A percentile compares a stretch with the other conserved stretches of the same genome.
Evolutionary conservation across 129 eudicot species (phyloP).

Genomic region (Silybum marianum): DNA sequence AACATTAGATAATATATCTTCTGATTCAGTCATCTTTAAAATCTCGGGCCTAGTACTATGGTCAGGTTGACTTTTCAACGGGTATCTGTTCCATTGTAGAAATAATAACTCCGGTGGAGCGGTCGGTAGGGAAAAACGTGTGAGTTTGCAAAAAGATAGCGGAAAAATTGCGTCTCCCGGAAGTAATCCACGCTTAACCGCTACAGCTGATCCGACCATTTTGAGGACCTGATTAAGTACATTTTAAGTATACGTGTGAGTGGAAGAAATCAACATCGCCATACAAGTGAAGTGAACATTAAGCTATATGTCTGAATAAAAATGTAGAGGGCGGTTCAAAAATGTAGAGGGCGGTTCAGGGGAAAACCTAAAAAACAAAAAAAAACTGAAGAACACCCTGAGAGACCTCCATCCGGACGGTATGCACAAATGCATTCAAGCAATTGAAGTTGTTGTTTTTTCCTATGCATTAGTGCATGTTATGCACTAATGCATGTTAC

Average conservation of each 20-base stretch:
- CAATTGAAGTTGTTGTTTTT: too few relatives aligned
- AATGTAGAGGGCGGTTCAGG: too few relatives aligned
- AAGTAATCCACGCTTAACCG: constrained; percentile 60
- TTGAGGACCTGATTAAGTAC: constrained; percentile 58
- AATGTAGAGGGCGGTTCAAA: too few relatives aligned
- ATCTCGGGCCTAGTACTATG: constrained; percentile 56
- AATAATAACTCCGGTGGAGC: constrained; percentile 72
- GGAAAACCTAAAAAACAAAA: too few relatives aligned
- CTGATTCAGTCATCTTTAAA: constrained; percentile 50
- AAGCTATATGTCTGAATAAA: too few relatives aligned
- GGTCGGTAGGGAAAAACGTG: constrained; percentile 61
- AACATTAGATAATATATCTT: constrained; percentile 55
- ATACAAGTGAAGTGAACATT: neutral
- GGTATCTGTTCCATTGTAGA: constrained; percentile 59
- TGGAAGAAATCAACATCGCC: neutral
- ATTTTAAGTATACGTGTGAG: neutral
- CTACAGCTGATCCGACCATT: constrained; percentile 78
- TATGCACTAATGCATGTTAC: too few relatives aligned
- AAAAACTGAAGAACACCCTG: too few relatives aligned
- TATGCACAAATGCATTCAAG: too few relatives aligned
- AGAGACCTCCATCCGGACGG: too few relatives aligned
- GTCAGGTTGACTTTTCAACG: constrained; percentile 48
- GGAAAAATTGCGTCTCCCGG: constrained; percentile 45
- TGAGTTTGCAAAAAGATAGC: constrained; percentile 56
- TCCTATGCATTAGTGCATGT: too few relatives aligned